Conservation (phyloP, 2,329 filamentous ascomycete species). For the Ciborinia camelliae region DNA sequence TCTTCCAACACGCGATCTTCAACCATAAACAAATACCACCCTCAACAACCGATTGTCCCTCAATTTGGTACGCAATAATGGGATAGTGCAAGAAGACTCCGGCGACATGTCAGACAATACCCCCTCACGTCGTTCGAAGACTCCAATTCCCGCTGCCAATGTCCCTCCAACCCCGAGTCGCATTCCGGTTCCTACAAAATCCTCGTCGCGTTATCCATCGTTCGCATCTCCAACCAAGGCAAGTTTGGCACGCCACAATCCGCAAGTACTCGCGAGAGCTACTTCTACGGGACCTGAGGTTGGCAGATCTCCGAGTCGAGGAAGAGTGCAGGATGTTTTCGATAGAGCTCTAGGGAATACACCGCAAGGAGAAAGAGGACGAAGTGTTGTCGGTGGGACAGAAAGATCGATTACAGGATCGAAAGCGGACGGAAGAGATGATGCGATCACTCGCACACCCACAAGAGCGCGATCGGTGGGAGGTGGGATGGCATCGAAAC, state of each 20-base stretch:
- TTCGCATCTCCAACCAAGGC: conserved; percentile 66
- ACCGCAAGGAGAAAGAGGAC: conserved; percentile 20
- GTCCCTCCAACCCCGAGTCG: conserved; percentile 42
- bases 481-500: conserved; percentile 30
- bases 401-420: conserved; percentile 21
- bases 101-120: conserved; percentile 16
- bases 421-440: conserved; percentile 3
- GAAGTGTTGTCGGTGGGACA: conserved; percentile 21
- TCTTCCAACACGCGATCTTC: conserved; percentile 5
- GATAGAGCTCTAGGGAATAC: conserved; percentile 28
- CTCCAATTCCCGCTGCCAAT: conserved; percentile 31
- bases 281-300: conserved; percentile 31
- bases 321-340: conserved; percentile 36
- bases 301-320: conserved; percentile 36
- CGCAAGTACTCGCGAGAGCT: conserved; percentile 51
- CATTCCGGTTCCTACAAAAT: conserved; percentile 27
- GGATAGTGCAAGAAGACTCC: not conserved
- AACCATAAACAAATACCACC: not conserved
- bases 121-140: conserved; percentile 17
- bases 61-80: not conserved
- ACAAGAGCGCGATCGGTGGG: conserved; percentile 23
- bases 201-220: conserved; percentile 44
- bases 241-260: conserved; percentile 59
- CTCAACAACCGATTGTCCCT: not conserved
- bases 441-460: conserved; percentile 20